Conservation (phyloP, 2,329 filamentous ascomycete genomes). For the Cordyceps tenuipes region DNA sequence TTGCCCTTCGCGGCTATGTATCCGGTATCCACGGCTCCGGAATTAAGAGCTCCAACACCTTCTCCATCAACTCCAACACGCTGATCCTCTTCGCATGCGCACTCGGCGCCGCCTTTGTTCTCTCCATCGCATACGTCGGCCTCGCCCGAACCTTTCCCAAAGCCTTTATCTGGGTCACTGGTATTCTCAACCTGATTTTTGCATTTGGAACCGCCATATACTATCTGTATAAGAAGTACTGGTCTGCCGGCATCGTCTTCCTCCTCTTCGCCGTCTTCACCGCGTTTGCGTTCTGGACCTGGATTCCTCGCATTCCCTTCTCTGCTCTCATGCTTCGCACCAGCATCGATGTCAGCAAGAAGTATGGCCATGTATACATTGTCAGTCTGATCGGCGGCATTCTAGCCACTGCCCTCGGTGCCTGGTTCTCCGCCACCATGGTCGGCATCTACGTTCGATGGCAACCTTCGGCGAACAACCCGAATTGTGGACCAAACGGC, state of each 20-base stretch:
- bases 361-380: slow-evolving; percentile 76
- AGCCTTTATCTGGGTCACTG: slow-evolving; percentile 86
- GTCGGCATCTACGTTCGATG: slow-evolving; percentile 82
- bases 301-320: slow-evolving; percentile 87
- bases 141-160: slow-evolving; percentile 72
- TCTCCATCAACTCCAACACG: slow-evolving; percentile 70
- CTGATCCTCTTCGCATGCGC: slow-evolving; percentile 78
- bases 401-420: slow-evolving; percentile 64
- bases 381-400: slow-evolving; percentile 80
- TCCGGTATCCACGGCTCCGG: slow-evolving; percentile 55
- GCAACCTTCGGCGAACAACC: slow-evolving; percentile 51
- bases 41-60: slow-evolving; percentile 66
- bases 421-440: slow-evolving; percentile 80
- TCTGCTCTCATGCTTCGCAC: slow-evolving; percentile 84
- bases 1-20: slow-evolving; percentile 68
- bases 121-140: slow-evolving; percentile 72
- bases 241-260: slow-evolving; percentile 79
- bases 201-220: slow-evolving; percentile 81
- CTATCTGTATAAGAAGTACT: slow-evolving; percentile 71
- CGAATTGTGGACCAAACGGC: slow-evolving; percentile 39
- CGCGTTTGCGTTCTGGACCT: slow-evolving; percentile 75
- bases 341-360: slow-evolving; percentile 74
- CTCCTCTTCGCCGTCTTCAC: slow-evolving; percentile 73
- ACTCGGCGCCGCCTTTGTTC: slow-evolving; percentile 61
- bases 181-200: slow-evolving; percentile 77